Evolutionary conservation across 805 yeast species (phyloP).

Genomic region (Candida anglica): DNA sequence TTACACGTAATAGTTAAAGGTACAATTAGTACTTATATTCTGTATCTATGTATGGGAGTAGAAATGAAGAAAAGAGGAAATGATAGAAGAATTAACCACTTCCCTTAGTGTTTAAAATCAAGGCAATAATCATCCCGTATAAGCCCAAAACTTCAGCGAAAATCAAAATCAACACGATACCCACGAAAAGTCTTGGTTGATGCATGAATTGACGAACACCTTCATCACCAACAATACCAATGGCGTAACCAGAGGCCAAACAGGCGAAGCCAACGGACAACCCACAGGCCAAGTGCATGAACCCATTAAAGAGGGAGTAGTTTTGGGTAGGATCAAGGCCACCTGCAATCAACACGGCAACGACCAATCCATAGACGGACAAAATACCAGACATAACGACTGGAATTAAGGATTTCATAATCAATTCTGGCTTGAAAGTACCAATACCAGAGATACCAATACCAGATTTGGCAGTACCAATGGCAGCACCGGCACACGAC

Average conservation of each 20-base stretch:
- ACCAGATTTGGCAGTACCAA: slow-evolving; percentile 98
- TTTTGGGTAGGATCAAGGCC: slow-evolving; percentile 73
- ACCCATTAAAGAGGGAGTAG: slow-evolving; percentile 91
- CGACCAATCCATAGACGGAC: slow-evolving; percentile 95
- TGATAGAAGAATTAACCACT: slow-evolving; percentile 43
- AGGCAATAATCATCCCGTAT: slow-evolving; percentile 93
- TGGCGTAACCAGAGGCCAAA: slow-evolving; percentile 93
- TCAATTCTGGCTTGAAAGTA: slow-evolving; percentile 93
- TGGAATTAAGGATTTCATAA: slow-evolving; percentile 93
- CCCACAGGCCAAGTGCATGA: slow-evolving; percentile 97
- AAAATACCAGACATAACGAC: slow-evolving; percentile 98
- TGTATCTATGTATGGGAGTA: too few relatives aligned
- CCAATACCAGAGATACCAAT: slow-evolving; percentile 98
- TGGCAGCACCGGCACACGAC: slow-evolving; percentile 96
- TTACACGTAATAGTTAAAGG: too few relatives aligned
- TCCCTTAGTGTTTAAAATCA: slow-evolving; percentile 87
- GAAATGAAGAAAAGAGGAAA: too few relatives aligned
- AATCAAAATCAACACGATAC: slow-evolving; percentile 83
- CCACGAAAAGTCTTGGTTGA: slow-evolving; percentile 85
- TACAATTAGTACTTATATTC: too few relatives aligned
- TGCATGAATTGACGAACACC: slow-evolving; percentile 87
- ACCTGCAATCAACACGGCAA: slow-evolving; percentile 92
- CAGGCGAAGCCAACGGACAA: slow-evolving; percentile 95
- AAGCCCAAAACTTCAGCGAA: slow-evolving; percentile 88
- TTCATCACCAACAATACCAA: slow-evolving; percentile 91